These are phyloP conservation scores for Candida sanyaensis DNA, from an alignment of 1,139 yeast genomes.

Conservation along the genomic window DNA sequence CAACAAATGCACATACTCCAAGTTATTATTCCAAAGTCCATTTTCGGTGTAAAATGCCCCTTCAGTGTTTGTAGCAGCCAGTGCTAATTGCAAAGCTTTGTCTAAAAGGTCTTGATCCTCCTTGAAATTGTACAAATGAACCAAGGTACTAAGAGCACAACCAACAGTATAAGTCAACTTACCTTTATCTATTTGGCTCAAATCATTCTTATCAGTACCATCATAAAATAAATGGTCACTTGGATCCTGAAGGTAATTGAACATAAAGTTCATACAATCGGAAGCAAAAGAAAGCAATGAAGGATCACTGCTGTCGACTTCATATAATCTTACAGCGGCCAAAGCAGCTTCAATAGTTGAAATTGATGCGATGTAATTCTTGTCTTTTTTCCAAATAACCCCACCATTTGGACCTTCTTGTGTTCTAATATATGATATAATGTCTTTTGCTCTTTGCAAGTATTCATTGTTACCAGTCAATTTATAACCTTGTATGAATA, in stretches of 20 bases:
- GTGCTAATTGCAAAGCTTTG: constrained; percentile 19
- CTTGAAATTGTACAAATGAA: constrained; percentile 23
- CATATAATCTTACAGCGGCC: constrained; percentile 32
- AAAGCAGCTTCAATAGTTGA: constrained; percentile 37
- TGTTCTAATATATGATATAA: constrained; percentile 15
- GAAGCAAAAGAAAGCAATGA: constrained; percentile 23
- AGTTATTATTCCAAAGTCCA: constrained; percentile 26
- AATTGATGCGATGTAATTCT: constrained; percentile 34
- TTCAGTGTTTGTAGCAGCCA: constrained; percentile 20
- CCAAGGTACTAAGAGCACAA: constrained; percentile 31
- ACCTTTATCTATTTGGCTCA: constrained; percentile 27
- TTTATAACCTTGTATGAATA: constrained; percentile 26
- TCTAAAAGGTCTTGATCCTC: constrained; percentile 14
- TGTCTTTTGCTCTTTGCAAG: constrained; percentile 18
- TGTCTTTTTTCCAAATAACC: constrained; percentile 29
- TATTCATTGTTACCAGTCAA: constrained; percentile 16
- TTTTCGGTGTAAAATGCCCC: constrained; percentile 25
- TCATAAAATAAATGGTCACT: constrained; percentile 31
- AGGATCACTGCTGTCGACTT: constrained; percentile 17
- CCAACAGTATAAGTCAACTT: constrained; percentile 42
- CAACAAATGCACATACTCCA: constrained; percentile 26
- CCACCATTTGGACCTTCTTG: constrained; percentile 30
- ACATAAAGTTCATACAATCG: constrained; percentile 25
- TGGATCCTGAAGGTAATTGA: constrained; percentile 29
- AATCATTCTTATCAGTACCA: constrained; percentile 24